Conservation (phyloP, 306 rosid genomes). For the Malus asiatica region DNA sequence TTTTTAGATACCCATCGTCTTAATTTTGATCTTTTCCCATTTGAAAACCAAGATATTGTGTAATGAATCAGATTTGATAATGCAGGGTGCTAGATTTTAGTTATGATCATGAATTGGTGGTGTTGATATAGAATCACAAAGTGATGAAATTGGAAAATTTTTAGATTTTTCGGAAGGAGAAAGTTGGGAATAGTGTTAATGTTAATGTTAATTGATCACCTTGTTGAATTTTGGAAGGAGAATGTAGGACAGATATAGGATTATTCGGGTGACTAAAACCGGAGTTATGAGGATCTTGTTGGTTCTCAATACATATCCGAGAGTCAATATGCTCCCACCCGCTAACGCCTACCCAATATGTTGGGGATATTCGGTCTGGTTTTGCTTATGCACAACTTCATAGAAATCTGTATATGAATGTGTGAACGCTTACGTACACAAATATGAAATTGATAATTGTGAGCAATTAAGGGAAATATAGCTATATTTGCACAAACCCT, state of each 20-base stretch:
- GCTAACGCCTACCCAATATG: background rate
- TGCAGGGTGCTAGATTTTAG: constrained; percentile 2
- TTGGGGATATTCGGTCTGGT: background rate
- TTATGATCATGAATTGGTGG: background rate
- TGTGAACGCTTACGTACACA: background rate
- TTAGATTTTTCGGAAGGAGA: background rate
- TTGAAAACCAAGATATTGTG: background rate
- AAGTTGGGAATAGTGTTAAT: background rate
- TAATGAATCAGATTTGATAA: background rate
- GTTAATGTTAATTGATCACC: background rate
- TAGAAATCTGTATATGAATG: background rate
- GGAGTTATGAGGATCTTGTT: background rate
- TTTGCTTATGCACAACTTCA: background rate
- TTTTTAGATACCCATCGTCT: constrained; percentile 4
- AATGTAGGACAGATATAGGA: background rate
- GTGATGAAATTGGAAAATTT: background rate
- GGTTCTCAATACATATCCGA: background rate
- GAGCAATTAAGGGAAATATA: background rate
- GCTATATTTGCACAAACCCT: background rate
- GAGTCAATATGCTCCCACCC: background rate
- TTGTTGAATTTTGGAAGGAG: background rate
- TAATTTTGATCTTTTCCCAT: constrained; percentile 1
- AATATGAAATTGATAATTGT: background rate
- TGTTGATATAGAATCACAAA: constrained; percentile 4
- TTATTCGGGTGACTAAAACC: background rate